Evolutionary conservation across 2,329 filamentous ascomycete genomes (phyloP), one percentile per base, ranked within the genome.

Genomic region (Dactylellina sp.): DNA sequence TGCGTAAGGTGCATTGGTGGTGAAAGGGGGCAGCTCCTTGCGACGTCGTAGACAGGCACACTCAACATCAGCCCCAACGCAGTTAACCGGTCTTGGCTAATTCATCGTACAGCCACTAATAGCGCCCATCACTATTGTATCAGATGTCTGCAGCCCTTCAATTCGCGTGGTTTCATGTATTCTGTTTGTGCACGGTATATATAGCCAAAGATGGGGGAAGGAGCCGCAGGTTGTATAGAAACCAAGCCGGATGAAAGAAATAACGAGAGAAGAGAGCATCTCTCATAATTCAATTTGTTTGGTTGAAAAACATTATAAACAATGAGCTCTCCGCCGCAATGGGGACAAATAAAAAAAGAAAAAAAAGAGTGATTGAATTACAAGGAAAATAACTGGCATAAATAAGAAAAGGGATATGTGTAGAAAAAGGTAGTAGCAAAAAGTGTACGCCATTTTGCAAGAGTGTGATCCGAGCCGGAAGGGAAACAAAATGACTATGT

Each of bases 101-200:
- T n/a, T n/a, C n/a, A 40, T 12, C 5, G n/a, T 40, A 40, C 12
- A 40, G 37, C 37, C 37, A 81, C 32, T 40, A 80, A 32, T 32
- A 32, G 28, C 28, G 4, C 4, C 4, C 9, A 32, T 32, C 28
- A 32, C 28, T 32, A 32, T 5, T 9, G 28, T 32, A 32, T 32
- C 28, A 32, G n/a, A n/a, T n/a, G n/a, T n/a, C n/a, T n/a, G n/a
- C n/a, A n/a, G n/a, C n/a, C n/a, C n/a, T n/a, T n/a, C n/a, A n/a
- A n/a, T n/a, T n/a, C n/a, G n/a, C n/a, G n/a, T n/a, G n/a, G n/a
- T n/a, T n/a, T n/a, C n/a, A n/a, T n/a, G n/a, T n/a, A n/a, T n/a
- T n/a, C n/a, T n/a, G n/a, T n/a, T n/a, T n/a, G n/a, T n/a, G n/a
- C n/a, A n/a, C n/a, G n/a, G n/a, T n/a, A n/a, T n/a, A n/a, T n/a